Conservation (phyloP, 345 rosid genomes). For the Hibiscus tridactylites region DNA sequence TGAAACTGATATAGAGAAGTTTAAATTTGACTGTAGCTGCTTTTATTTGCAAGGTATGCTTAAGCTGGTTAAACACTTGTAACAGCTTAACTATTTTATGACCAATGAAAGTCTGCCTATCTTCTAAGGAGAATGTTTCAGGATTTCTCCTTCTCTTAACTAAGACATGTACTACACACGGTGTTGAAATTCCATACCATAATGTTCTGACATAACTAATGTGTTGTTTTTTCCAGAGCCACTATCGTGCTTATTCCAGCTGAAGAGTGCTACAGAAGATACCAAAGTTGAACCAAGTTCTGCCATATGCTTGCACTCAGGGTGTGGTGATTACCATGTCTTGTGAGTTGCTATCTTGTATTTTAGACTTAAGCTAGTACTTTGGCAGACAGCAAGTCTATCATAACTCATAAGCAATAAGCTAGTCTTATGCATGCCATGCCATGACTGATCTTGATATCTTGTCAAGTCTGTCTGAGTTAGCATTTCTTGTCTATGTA, state of each 20-base stretch:
- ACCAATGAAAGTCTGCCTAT: background rate
- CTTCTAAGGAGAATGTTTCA: background rate
- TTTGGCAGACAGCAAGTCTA: background rate
- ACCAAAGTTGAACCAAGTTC: slow-evolving; percentile 43
- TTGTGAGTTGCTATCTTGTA: slow-evolving; percentile 49
- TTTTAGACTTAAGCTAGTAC: background rate
- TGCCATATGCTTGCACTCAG: slow-evolving; percentile 63
- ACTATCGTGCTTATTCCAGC: slow-evolving; percentile 65
- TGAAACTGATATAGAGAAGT: background rate
- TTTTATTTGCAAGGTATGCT: background rate
- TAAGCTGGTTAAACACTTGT: background rate
- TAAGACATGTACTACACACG: background rate
- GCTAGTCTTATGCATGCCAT: background rate
- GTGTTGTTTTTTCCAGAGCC: slow-evolving; percentile 35
- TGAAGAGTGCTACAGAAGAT: slow-evolving; percentile 69
- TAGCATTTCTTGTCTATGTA: background rate
- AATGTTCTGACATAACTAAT: background rate
- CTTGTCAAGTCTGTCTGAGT: background rate
- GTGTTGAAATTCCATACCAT: background rate
- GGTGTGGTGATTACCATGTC: slow-evolving; percentile 79
- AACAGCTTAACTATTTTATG: background rate
- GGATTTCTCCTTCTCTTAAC: background rate
- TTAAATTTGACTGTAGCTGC: background rate
- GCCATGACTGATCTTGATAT: background rate
- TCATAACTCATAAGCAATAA: background rate